phyloP scores from a whole-genome alignment of 2,329 filamentous ascomycete species.

The Exophiala oligosperma region DNA sequence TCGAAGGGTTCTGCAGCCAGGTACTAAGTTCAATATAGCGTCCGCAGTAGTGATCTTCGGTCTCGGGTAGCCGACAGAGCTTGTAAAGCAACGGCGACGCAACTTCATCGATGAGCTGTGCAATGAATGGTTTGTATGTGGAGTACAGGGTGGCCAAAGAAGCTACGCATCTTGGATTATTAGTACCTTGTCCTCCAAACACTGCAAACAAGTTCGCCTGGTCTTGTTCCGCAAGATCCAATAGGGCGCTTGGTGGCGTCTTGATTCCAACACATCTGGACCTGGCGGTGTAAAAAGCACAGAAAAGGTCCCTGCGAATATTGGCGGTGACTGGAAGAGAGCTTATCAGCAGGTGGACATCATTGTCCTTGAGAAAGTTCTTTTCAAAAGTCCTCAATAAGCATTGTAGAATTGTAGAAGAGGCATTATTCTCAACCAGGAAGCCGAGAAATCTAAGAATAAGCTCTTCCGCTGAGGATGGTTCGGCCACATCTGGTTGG shows the following conservation, averaged over 20 bases:
- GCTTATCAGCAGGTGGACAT: neutral
- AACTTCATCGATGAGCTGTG: conserved; percentile 76
- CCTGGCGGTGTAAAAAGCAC: neutral
- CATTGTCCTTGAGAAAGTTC: neutral
- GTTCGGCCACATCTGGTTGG: neutral
- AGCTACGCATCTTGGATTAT: conserved; percentile 93
- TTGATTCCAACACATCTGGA: neutral
- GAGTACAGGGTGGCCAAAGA: conserved; percentile 88
- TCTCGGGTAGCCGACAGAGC: conserved; percentile 77
- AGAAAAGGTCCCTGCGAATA: neutral
- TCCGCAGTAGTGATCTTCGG: conserved; percentile 94
- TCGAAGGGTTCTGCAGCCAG: conserved; percentile 86
- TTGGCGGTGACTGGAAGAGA: neutral
- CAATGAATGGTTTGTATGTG: conserved; percentile 88
- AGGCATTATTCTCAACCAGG: neutral
- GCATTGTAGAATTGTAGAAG: neutral
- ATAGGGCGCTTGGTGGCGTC: neutral
- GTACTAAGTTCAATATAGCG: conserved; percentile 82
- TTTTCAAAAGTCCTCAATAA: conserved; percentile 1
- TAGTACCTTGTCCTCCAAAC: conserved; percentile 96
- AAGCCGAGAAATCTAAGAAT: neutral
- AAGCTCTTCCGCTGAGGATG: neutral
- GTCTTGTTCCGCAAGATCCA: conserved; percentile 65
- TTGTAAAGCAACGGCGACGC: conserved; percentile 79
- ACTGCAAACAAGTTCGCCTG: conserved; percentile 87